Conservation (phyloP, 768 basidiomycete genomes). For the Macrolepiota albuminosa region DNA sequence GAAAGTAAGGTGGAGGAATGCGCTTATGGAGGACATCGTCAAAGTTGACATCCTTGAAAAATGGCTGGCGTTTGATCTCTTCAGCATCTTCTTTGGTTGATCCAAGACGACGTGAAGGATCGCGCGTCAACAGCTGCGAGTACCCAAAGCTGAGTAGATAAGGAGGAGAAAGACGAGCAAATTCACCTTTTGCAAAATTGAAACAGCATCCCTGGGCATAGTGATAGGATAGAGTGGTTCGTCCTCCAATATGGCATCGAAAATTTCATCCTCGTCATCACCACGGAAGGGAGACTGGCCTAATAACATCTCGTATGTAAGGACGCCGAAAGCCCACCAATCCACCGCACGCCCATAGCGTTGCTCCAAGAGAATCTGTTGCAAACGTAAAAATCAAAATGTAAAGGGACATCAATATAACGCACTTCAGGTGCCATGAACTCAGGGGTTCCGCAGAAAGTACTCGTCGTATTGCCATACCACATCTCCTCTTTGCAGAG, state of each 20-base stretch:
- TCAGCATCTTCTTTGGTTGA: constrained; percentile 90
- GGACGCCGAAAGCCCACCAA: constrained; percentile 99
- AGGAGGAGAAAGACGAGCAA: not conserved
- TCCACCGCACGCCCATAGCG: constrained; percentile 98
- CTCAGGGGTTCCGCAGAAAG: constrained; percentile 98
- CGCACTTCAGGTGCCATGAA: constrained; percentile 99
- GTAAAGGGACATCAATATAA: not conserved
- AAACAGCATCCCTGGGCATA: constrained; percentile 97
- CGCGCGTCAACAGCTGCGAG: constrained; percentile 81
- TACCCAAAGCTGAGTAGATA: not conserved
- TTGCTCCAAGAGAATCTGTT: constrained; percentile 95
- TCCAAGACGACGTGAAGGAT: constrained; percentile 86
- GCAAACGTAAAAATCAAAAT: not conserved
- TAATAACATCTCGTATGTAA: constrained; percentile 98
- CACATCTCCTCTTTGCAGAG: constrained; percentile 99
- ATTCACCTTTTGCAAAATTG: constrained; percentile 86
- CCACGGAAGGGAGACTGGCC: constrained; percentile 99
- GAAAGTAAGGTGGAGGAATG: constrained; percentile 96
- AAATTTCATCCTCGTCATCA: constrained; percentile 99
- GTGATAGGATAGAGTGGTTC: constrained; percentile 98
- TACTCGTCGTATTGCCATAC: constrained; percentile 92
- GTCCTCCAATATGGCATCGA: constrained; percentile 97
- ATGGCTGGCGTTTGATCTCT: constrained; percentile 95
- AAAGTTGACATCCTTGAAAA: constrained; percentile 98
- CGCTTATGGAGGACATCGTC: constrained; percentile 98